Base-by-base conservation (phyloP, 306 rosid species). In the Lithocarpus polystachyus region DNA sequence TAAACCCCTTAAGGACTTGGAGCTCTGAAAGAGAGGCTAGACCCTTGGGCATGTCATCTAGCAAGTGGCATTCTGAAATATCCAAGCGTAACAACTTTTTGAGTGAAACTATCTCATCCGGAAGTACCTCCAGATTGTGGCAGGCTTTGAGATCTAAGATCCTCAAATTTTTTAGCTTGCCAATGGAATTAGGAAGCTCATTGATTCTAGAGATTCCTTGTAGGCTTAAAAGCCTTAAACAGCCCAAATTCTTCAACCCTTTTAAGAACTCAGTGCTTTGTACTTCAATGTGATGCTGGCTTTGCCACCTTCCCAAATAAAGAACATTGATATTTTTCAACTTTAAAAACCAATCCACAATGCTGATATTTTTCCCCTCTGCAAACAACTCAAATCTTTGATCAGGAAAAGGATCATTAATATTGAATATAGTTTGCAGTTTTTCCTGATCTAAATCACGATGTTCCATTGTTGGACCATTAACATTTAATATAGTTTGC, bases 141-240 rank as follows among this genome's bases (percentile, higher is more conserved):
- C 87, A 84, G 2, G 87, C 81, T 33, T 57, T 73, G 14, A 84
- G 85, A 56, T 84, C 88, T 2, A 84, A 81, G 33, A 84, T 77
- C 23, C 45, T 71, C 12, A 84, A 64, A 65, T 51, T 75, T 3
- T 0, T 0, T 9, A 84, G 74, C 10, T 52, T 20, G 10, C n/a
- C 11, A 5, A 84, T 12, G 6, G 73, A 77, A 28, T 56, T 0
- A 0, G 83, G 82, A 6, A 84, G 77, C 13, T 65, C 17, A 0
- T 51, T 40, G 5, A 84, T 73, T 64, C 85, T 22, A 9, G 78
- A 77, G 5, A 84, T 62, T 11, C 88, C 88, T 60, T 75, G 74
- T 6, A 84, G 85, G 74, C 83, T 81, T 1, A 81, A 56, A 72
- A 73, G 79, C 60, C 35, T 81, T 17, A 84, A 68, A 57, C 40